These are phyloP conservation scores for Tripterygium wilfordii DNA, from an alignment of 177 flowering plant genomes.

Conservation along the genomic window DNA sequence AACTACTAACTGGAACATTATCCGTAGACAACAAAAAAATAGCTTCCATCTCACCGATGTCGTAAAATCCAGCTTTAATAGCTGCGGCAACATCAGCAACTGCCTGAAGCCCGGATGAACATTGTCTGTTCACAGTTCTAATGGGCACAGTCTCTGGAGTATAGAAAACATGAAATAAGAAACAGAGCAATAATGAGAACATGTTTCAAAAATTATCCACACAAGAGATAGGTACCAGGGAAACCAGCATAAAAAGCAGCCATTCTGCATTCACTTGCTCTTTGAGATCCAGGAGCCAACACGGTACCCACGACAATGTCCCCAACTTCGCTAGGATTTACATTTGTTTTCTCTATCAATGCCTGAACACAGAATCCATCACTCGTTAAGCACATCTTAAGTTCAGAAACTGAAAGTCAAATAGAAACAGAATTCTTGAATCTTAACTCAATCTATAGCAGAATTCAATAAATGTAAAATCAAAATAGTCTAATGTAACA, in stretches of 20 bases:
- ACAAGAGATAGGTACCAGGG: slow-evolving; percentile 40
- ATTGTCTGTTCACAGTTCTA: slow-evolving; percentile 93
- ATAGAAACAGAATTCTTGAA: neutral
- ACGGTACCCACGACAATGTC: slow-evolving; percentile 95
- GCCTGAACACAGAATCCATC: too few species aligned
- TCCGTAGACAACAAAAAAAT: neutral
- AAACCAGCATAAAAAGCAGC: slow-evolving; percentile 97
- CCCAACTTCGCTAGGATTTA: slow-evolving; percentile 80
- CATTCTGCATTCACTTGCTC: slow-evolving; percentile 95
- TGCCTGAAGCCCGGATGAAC: slow-evolving; percentile 98
- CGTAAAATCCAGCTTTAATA: slow-evolving; percentile 95
- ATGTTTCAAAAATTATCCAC: neutral
- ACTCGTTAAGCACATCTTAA: too few species aligned
- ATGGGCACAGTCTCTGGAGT: slow-evolving; percentile 81
- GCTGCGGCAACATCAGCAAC: slow-evolving; percentile 99
- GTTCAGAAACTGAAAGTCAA: neutral
- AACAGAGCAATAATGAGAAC: neutral
- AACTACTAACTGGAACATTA: neutral
- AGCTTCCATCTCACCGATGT: slow-evolving; percentile 53
- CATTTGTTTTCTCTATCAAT: slow-evolving; percentile 60
- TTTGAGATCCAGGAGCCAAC: slow-evolving; percentile 80
- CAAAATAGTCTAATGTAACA: slow-evolving; percentile 2
- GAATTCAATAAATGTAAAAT: neutral
- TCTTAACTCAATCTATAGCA: too few species aligned
- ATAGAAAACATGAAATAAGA: neutral